Percentiles rank a stretch among this genome's conserved stretches.
Conservation (phyloP, 1,284 basidiomycete genomes). For the Moniliella sp. region DNA sequence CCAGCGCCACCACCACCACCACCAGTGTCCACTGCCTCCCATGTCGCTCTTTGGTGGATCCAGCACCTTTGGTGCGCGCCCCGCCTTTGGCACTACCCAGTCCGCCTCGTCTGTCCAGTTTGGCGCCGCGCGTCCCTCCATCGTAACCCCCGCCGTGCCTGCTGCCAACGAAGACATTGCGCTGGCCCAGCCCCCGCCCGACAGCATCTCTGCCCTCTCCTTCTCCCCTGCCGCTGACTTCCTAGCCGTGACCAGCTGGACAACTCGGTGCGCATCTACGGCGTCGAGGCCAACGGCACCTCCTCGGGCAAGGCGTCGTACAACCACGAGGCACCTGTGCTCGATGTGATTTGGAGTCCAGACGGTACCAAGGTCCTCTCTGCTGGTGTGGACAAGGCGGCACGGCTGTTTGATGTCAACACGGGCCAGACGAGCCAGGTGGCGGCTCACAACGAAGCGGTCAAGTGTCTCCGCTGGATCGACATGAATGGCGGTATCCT, state of each 20-base stretch:
- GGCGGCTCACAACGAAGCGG: conserved; percentile 61
- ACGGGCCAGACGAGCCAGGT: conserved; percentile 47
- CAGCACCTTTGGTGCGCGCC: neutral
- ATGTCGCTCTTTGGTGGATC: neutral
- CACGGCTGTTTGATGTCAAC: conserved; percentile 54
- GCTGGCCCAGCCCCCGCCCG: conserved; percentile 38
- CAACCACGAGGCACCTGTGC: conserved; percentile 56
- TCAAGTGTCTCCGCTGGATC: conserved; percentile 55
- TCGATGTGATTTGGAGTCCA: conserved; percentile 63
- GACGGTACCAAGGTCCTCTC: conserved; percentile 63
- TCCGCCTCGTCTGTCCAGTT: too few relatives aligned
- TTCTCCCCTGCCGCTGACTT: conserved; percentile 35
- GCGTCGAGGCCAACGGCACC: conserved; percentile 39
- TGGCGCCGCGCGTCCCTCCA: neutral
- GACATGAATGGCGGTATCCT: conserved; percentile 50
- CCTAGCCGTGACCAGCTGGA: conserved; percentile 35
- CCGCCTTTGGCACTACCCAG: neutral
- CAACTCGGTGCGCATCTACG: conserved; percentile 42
- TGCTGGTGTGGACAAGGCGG: conserved; percentile 66
- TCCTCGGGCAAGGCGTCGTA: conserved; percentile 60
- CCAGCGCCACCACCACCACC: too few relatives aligned
- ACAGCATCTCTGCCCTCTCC: conserved; percentile 30
- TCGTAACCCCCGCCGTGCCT: neutral
- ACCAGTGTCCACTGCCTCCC: too few relatives aligned
- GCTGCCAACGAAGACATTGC: conserved; percentile 45